Base-by-base conservation (phyloP, 2,329 filamentous ascomycete genomes). In the Aureobasidium melanogenum region DNA sequence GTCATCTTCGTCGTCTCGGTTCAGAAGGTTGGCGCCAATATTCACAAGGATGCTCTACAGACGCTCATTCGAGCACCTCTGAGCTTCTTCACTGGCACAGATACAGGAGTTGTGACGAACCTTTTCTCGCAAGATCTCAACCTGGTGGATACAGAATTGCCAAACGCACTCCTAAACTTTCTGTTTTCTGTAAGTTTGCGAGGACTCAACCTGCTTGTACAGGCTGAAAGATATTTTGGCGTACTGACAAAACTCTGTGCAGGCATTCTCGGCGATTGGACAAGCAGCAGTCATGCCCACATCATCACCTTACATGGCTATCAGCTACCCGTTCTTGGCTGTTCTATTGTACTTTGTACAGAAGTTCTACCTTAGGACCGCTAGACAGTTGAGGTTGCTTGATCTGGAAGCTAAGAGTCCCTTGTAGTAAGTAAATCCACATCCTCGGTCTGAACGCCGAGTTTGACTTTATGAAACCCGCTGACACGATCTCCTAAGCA, bases 361-460 rank as follows among this genome's bases (percentile, higher is more conserved):
- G 70, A 68, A 46, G 12, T 74, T 75, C 64, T 80, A 81, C 64
- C 73, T 81, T 4, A 72, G 71, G 10, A 80, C 78, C 4, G 78
- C 77, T 6, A 73, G 78, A 1, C 78, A 79, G 63, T 66, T 81
- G 2, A 76, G 82, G 36, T 73, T 82, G n/a, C 72, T 84, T 8
- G 82, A 84, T 66, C 72, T 83, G 0, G 81, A 83, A 66, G 71
- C 74, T 34, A 78, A 79, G 62, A 74, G 75, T 0, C 78, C 79
- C 0, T 70, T 83, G 0, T 81, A 78, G 76, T 14, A 73, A 77
- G 1, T 77, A 6, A 3, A 7, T 24, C 12, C 19, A 10, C 5
- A 26, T 5, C 22, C 4, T 22, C 5, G 22, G 2, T 7, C 22
- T 30, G 14, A 22, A 5, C 12, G 19, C 22, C 1, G 22, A 6